Evolutionary conservation across 257 asterid species (phyloP).

Genomic region (Pogostemon cablin): DNA sequence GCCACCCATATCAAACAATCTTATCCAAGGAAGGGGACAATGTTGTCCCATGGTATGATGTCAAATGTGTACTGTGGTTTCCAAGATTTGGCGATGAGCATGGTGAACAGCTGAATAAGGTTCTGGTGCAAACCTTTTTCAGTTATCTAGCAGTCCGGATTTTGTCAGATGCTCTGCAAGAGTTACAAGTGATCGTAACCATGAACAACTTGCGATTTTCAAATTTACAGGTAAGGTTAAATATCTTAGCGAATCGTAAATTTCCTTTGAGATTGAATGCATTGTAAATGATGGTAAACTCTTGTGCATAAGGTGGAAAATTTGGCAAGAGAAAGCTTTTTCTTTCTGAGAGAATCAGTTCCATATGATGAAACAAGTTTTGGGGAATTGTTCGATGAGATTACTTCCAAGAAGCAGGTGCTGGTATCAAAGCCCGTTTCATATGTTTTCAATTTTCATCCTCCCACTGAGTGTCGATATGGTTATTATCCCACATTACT

Average conservation of each 20-base stretch:
- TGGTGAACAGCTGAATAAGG: slow-evolving; percentile 51
- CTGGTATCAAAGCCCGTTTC: slow-evolving; percentile 63
- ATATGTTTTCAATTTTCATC: slow-evolving; percentile 60
- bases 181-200: slow-evolving; percentile 62
- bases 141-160: slow-evolving; percentile 71
- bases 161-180: slow-evolving; percentile 58
- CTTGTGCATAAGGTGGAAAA: slow-evolving; percentile 70
- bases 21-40: slow-evolving; percentile 45
- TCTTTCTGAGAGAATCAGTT: slow-evolving; percentile 69
- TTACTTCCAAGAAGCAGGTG: slow-evolving; percentile 45
- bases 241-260: neutral
- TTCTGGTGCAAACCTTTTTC: slow-evolving; percentile 52
- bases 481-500: slow-evolving; percentile 42
- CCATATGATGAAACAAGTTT: slow-evolving; percentile 71
- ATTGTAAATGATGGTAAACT: neutral
- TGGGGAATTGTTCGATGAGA: slow-evolving; percentile 58
- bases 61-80: slow-evolving; percentile 81
- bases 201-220: slow-evolving; percentile 84
- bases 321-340: slow-evolving; percentile 71
- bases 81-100: slow-evolving; percentile 58
- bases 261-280: neutral
- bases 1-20: slow-evolving; percentile 70
- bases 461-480: slow-evolving; percentile 45
- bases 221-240: slow-evolving; percentile 63
- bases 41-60: slow-evolving; percentile 62